Conservation (phyloP, 2,329 filamentous ascomycete species). For the Pestalotiopsis sp. region DNA sequence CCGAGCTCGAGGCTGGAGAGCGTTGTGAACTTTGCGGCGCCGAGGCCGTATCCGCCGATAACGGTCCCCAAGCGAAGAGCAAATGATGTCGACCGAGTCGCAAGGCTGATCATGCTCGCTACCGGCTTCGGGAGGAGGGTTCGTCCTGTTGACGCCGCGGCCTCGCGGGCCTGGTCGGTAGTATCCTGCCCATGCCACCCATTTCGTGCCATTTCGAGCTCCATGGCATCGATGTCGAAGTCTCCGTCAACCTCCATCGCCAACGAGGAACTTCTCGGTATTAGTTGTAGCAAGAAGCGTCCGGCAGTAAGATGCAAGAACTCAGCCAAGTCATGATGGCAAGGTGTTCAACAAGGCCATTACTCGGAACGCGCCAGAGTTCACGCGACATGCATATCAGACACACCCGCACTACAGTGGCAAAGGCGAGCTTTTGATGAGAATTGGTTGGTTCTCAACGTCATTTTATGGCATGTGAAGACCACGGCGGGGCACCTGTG, state of each 20-base stretch:
- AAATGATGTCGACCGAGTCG: slow-evolving; percentile 61
- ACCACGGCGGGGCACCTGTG: background rate
- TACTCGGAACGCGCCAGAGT: background rate
- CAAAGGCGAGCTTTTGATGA: background rate
- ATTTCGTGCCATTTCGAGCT: background rate
- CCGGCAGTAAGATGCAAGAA: background rate
- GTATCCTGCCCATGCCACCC: background rate
- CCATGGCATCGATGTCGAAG: background rate
- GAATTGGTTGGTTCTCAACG: slow-evolving; percentile 8
- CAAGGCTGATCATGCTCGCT: slow-evolving; percentile 62
- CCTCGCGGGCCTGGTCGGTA: background rate
- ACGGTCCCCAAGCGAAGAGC: slow-evolving; percentile 56
- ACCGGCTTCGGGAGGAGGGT: slow-evolving; percentile 61
- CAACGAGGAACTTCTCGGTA: background rate
- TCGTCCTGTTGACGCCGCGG: slow-evolving; percentile 27
- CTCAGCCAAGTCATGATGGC: background rate
- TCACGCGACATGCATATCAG: background rate
- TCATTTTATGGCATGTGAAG: slow-evolving; percentile 7
- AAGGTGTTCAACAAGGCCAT: background rate
- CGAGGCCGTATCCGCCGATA: slow-evolving; percentile 54
- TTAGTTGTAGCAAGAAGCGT: background rate
- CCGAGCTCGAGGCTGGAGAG: slow-evolving; percentile 61
- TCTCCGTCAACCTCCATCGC: slow-evolving; percentile 6
- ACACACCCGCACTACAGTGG: background rate
- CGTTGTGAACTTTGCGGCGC: slow-evolving; percentile 57